Base-by-base conservation (phyloP, 441 rosid genomes). In the Populus hybrid region DNA sequence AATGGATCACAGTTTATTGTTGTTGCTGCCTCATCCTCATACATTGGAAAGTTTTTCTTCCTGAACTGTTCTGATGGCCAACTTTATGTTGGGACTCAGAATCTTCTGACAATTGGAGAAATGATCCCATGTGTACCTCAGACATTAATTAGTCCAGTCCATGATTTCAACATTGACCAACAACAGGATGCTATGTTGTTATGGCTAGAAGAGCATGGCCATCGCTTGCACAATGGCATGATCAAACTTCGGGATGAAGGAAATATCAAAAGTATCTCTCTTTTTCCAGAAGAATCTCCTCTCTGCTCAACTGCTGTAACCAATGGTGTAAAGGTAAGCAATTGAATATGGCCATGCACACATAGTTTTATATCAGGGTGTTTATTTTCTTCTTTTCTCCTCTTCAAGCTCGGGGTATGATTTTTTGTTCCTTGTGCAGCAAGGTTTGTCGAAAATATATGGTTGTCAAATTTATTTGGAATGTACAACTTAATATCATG, bases 121-220 rank as follows among this genome's bases (percentile, higher is more conserved):
- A 86, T 88, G 91, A 79, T 91, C 81, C 93, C 90, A 7, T 93
- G 98, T 82, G 94, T 91, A 46, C 98, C 96, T 7, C 77, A 75
- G 23, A 40, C 82, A 73, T 82, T 93, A 77, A 76, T 90, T 76
- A 79, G 75, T 8, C 85, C 91, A n/a, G 87, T 79, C 73, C 88
- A 88, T 77, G 90, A 85, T 76, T 50, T 50, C 64, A 75, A 75
- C 12, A 70, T 78, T 0, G 84, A 90, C 63, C 83, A 85, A 50
- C 90, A 84, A 75, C 94, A 88, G 76, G 98, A 93, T 76, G 98
- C 84, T 12, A 80, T 90, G 90, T 74, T 93, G 78, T 91, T 90
- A 42, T 93, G 98, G 98, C 76, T 91, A 79, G 96, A 93, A 85
- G 94, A 93, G 76, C 98, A 93, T 77, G 85, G 72, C 6, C 80